Percentiles rank a stretch among this genome's conserved stretches.
Evolutionary conservation across 345 rosid genomes (phyloP).

Genomic region (Litchi chinensis): DNA sequence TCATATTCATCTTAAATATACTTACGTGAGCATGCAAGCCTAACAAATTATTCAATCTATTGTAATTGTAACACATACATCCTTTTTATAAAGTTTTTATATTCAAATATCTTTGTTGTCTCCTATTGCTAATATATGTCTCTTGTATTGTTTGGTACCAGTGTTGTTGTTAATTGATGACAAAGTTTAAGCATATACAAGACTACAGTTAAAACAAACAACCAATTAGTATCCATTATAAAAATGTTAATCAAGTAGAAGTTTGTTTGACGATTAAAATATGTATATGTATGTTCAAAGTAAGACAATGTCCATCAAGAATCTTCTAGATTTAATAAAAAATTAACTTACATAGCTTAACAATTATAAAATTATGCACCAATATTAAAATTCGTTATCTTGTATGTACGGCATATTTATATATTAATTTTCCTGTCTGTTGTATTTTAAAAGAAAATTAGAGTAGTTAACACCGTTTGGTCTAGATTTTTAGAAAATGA

Average conservation of each 20-base stretch:
- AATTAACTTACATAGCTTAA: neutral
- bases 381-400: slow-evolving; percentile 3
- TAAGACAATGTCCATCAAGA: neutral
- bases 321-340: neutral
- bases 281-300: neutral
- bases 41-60: neutral
- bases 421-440: neutral
- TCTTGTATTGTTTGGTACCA: neutral
- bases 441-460: slow-evolving; percentile 9
- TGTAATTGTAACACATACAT: neutral
- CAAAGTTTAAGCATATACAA: neutral
- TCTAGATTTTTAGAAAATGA: neutral
- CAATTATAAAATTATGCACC: neutral
- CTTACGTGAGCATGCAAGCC: no score
- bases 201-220: neutral
- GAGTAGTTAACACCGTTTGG: slow-evolving; percentile 10
- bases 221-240: neutral
- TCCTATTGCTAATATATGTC: neutral
- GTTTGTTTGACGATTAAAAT: neutral
- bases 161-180: neutral
- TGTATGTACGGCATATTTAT: neutral
- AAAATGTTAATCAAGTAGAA: neutral
- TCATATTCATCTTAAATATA: no score
- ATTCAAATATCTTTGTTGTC: neutral
- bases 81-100: neutral